These are phyloP conservation scores for Pouteria campechiana DNA, from an alignment of 179 eudicot genomes.

Conservation along the genomic window DNA sequence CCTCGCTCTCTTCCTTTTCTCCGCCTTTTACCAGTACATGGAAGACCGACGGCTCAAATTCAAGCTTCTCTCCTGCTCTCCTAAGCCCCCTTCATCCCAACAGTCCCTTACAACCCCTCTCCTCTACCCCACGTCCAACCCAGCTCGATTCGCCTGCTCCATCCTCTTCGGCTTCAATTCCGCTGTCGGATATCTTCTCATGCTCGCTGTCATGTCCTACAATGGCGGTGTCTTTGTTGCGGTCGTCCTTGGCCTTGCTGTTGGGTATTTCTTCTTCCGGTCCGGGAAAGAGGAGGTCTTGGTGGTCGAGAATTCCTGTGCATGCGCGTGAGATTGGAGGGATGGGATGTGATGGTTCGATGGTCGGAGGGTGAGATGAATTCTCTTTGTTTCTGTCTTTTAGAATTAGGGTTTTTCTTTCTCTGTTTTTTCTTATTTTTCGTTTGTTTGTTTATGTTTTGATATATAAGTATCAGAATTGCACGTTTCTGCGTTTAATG, in stretches of 20 bases:
- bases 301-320: too few relatives aligned
- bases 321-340: too few relatives aligned
- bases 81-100: constrained; percentile 9
- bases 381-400: too few relatives aligned
- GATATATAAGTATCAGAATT: too few relatives aligned
- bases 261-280: constrained; percentile 21
- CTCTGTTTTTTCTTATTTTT: too few relatives aligned
- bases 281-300: too few relatives aligned
- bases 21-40: constrained; percentile 29
- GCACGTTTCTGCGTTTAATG: too few relatives aligned
- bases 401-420: too few relatives aligned
- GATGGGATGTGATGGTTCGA: too few relatives aligned
- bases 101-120: too few relatives aligned
- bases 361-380: too few relatives aligned
- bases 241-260: constrained; percentile 28
- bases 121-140: constrained; percentile 16
- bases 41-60: constrained; percentile 43
- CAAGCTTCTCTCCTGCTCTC: constrained; percentile 11
- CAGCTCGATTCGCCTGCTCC: constrained; percentile 8
- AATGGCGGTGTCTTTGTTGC: constrained; percentile 38
- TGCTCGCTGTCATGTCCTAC: constrained; percentile 29
- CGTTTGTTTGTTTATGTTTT: too few relatives aligned
- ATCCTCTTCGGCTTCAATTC: constrained; percentile 14
- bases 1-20: constrained; percentile 17
- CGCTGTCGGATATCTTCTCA: constrained; percentile 22